Evolutionary conservation across 2,329 filamentous ascomycete genomes (phyloP).

Genomic region (Stylonectria norvegica): DNA sequence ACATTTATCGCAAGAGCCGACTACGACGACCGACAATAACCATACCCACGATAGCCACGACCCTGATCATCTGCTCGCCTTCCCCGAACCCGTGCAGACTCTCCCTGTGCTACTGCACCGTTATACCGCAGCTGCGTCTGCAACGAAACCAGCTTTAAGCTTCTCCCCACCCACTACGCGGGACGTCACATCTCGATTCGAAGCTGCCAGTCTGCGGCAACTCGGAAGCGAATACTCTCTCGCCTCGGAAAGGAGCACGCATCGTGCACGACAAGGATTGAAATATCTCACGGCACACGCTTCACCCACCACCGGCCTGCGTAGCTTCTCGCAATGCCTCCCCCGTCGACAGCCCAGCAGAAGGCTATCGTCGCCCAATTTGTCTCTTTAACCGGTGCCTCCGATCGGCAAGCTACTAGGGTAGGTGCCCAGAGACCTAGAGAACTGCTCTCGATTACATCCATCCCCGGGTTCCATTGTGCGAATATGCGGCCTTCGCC

Average conservation of each 20-base stretch:
- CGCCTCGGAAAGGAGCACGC: not conserved
- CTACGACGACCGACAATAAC: too few relatives aligned
- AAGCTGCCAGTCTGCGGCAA: too few relatives aligned
- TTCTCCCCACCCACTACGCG: not conserved
- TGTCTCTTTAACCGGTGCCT: slow-evolving; percentile 40
- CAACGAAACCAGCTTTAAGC: not conserved
- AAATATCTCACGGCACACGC: slow-evolving; percentile 1
- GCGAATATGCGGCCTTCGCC: too few relatives aligned
- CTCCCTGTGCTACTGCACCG: too few relatives aligned
- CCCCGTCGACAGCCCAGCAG: slow-evolving; percentile 36
- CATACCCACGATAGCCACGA: too few relatives aligned
- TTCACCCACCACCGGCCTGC: not conserved
- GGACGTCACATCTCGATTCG: not conserved
- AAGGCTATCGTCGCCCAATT: slow-evolving; percentile 43
- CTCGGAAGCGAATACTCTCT: not conserved
- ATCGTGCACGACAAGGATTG: too few relatives aligned
- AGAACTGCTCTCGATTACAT: not conserved
- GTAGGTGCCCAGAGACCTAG: slow-evolving; percentile 36
- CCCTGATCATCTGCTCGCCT: too few relatives aligned
- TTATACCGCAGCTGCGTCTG: too few relatives aligned
- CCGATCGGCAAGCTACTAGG: slow-evolving; percentile 42
- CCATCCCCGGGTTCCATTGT: too few relatives aligned
- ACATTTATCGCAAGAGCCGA: too few relatives aligned
- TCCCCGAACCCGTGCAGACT: not conserved
- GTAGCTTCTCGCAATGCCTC: slow-evolving; percentile 32